Base-by-base conservation (phyloP, 2,329 filamentous ascomycete species). In the Xylariaceae sp. region DNA sequence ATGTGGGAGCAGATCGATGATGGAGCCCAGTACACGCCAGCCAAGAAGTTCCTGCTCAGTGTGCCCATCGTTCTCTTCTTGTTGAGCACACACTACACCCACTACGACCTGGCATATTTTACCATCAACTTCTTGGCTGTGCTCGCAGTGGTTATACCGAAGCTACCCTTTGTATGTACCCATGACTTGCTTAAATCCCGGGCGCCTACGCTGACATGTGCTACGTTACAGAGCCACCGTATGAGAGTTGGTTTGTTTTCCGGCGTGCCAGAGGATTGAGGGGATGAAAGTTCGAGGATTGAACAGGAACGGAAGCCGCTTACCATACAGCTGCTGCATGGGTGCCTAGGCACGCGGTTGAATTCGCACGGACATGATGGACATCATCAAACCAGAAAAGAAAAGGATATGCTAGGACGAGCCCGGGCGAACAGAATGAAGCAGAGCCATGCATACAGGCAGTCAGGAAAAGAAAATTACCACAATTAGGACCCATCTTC, bases 1-100 rank as follows among this genome's bases (percentile, higher is more conserved):
- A 97, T 99, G 94, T 99, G 94, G 94, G 94, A 99, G 77, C 94
- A 99, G 76, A 99, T 99, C 71, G 94, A 99, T 77, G 95, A 97
- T 66, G 94, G 94, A 43, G 94, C 94, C 64, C 94, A 99, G 72
- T 99, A 97, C 76, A 99, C 94, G 1, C 94, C 94, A 4, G 90
- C 94, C 60, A 99, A 99, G 80, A 99, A 99, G 74, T 99, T 99
- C 68, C 79, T 99, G 54, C 85, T 97, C 63, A 90, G 88, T 66
- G 93, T 97, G 33, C 94, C 94, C 38, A 96, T 99, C 64, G 82
- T 92, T 59, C 81, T 99, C 58, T 99, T 99, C 72, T 81, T 99
- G 50, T 79, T 97, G 65, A 97, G 93, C 81, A 99, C 94, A 19
- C 94, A 99, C 74, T 99, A 97, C 75, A 97, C 94, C 43, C 93